Percentiles rank a stretch among this genome's conserved stretches.
These are phyloP conservation scores for Psidium guajava DNA, from an alignment of 345 rosid species.

Conservation along the genomic window DNA sequence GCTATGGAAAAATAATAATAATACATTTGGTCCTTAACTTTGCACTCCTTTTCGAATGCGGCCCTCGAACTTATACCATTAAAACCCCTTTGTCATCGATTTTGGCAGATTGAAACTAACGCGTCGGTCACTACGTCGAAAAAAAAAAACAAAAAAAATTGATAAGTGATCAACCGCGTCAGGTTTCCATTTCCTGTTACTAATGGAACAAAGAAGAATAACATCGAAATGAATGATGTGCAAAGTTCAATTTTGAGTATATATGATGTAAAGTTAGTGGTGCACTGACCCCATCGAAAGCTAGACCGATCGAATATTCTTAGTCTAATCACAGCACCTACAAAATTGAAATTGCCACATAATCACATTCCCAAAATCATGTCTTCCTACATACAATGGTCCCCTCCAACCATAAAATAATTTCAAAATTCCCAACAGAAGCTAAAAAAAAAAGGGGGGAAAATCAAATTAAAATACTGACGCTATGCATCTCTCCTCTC, in stretches of 20 bases:
- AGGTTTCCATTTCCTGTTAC: not conserved
- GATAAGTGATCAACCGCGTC: not conserved
- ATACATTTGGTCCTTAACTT: not conserved
- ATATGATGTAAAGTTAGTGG: not conserved
- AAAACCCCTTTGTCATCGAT: not conserved
- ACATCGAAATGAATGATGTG: accelerated
- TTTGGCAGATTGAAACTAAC: not conserved
- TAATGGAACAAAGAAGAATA: not conserved
- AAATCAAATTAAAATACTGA: not conserved
- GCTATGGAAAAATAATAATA: not conserved
- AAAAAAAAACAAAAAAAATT: not conserved
- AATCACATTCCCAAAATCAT: not conserved
- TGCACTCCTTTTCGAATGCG: not conserved
- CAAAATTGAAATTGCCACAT: not conserved
- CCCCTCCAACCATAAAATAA: not conserved
- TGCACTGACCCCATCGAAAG: accelerated
- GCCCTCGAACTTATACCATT: not conserved
- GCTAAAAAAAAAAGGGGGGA: not conserved
- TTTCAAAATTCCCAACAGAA: not conserved
- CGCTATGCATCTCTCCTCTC: not conserved
- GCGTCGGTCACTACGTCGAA: accelerated
- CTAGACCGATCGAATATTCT: not conserved
- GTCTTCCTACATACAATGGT: not conserved
- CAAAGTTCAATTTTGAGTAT: accelerated
- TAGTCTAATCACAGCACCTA: not conserved